A percentile compares a stretch with the other conserved stretches of the same genome.
Evolutionary conservation across 1,284 basidiomycete genomes (phyloP).

Genomic region (Apiotrichum sp.): DNA sequence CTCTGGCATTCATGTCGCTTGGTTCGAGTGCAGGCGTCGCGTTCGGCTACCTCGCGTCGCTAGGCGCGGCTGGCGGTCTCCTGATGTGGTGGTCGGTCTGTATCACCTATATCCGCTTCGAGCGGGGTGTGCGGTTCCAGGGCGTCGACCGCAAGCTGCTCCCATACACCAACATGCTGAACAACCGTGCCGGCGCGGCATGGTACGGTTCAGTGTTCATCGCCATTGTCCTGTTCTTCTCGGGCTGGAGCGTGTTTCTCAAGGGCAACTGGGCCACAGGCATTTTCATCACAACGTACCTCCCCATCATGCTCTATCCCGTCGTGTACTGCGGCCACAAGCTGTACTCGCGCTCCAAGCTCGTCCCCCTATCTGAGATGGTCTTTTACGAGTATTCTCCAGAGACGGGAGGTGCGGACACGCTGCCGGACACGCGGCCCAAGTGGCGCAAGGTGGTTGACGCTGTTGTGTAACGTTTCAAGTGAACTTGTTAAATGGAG

Average conservation of each 20-base stretch:
- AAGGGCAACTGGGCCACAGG: not conserved
- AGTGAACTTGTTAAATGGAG: too few species aligned
- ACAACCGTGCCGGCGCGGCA: not conserved
- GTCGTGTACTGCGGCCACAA: constrained; percentile 6
- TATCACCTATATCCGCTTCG: constrained; percentile 27
- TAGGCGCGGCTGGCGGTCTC: constrained; percentile 51
- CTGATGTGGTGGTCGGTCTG: constrained; percentile 58
- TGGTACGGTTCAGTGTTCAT: not conserved
- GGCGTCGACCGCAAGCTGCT: constrained; percentile 10
- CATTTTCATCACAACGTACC: constrained; percentile 7
- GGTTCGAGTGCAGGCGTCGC: constrained; percentile 56
- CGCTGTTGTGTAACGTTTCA: too few species aligned
- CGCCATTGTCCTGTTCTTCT: constrained; percentile 4
- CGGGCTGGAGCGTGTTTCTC: constrained; percentile 9
- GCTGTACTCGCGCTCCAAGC: not conserved
- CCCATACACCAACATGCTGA: not conserved
- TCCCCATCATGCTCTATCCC: constrained; percentile 6
- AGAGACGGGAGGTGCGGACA: too few species aligned
- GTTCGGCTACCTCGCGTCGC: constrained; percentile 70
- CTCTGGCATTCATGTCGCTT: constrained; percentile 56
- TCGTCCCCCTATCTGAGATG: constrained; percentile 3
- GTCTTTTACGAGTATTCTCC: not conserved
- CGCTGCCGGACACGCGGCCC: too few species aligned
- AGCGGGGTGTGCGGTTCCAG: constrained; percentile 23
- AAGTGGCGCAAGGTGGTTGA: too few species aligned